Percentiles rank a stretch among this genome's conserved stretches.
phyloP scores from a whole-genome alignment of 345 rosid species.

The Arabidopsis thaliana region TAIR10.1 NC_003076.8:1550501-1551000 shows the following conservation, averaged over 20 bases:
- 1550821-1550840: neutral
- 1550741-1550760: constrained; percentile 81
- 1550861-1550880: neutral
- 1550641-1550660: constrained; percentile 65
- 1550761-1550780: constrained; percentile 63
- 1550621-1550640: constrained; percentile 71
- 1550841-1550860: neutral
- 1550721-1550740: constrained; percentile 71
- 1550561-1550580: constrained; percentile 91
- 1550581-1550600: constrained; percentile 72
- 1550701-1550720: constrained; percentile 83
- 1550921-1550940: neutral
- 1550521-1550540: constrained; percentile 56
- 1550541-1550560: constrained; percentile 79
- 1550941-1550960: constrained; percentile 27
- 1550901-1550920: constrained; percentile 3
- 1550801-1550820: constrained; percentile 31
- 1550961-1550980: constrained; percentile 11
- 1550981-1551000: constrained; percentile 9
- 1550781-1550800: constrained; percentile 63
- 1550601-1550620: constrained; percentile 78
- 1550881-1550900: neutral
- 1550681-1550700: constrained; percentile 86
- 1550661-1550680: constrained; percentile 35
- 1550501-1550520: constrained; percentile 52